Evolutionary conservation across 1,139 yeast genomes (phyloP).

Genomic region (Saccharomyces hybrid): DNA sequence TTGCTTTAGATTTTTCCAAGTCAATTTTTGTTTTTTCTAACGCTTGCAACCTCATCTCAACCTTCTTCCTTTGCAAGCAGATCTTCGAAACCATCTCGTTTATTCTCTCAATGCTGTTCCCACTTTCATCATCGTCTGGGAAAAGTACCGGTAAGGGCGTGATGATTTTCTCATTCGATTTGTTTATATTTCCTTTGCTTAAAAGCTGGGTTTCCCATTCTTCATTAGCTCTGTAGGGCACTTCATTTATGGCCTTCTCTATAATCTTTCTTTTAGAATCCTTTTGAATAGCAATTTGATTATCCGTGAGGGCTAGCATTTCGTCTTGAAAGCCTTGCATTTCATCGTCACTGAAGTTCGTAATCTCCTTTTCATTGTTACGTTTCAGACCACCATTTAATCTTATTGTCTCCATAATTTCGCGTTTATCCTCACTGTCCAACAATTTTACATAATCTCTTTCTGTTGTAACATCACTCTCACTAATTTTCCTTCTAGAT

Average conservation of each 20-base stretch:
- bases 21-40: background rate
- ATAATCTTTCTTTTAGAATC: background rate
- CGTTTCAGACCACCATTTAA: conserved; percentile 13
- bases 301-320: conserved; percentile 14
- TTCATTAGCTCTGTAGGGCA: background rate
- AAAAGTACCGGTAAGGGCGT: conserved; percentile 2
- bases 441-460: conserved; percentile 19
- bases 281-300: background rate
- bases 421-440: conserved; percentile 19
- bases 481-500: background rate
- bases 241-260: background rate
- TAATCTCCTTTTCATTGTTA: conserved; percentile 10
- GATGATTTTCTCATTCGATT: background rate
- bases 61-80: conserved; percentile 3
- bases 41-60: conserved; percentile 5
- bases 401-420: conserved; percentile 15
- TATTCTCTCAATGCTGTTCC: background rate
- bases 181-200: background rate
- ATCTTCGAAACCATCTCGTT: conserved; percentile 1
- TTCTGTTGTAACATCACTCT: conserved; percentile 8
- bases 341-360: conserved; percentile 4
- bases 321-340: conserved; percentile 16
- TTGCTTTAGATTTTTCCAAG: background rate
- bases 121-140: conserved; percentile 1
- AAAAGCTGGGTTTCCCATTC: background rate